Evolutionary conservation across 148 eudicot genomes (phyloP).

Genomic region (Amaranthus hypochondriacus): DNA sequence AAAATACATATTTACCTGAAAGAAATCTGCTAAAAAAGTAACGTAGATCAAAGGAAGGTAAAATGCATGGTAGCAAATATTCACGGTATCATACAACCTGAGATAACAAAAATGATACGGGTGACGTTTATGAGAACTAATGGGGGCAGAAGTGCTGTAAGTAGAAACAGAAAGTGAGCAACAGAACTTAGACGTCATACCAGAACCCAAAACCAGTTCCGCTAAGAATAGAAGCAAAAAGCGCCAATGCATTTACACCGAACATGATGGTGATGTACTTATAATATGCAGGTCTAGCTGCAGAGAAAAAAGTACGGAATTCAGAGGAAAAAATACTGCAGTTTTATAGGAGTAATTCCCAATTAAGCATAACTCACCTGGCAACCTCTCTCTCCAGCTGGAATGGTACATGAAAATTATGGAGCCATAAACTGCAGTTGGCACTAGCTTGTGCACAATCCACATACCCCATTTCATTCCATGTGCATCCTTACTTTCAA

Average conservation of each 20-base stretch:
- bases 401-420: conserved; percentile 65
- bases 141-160: background rate
- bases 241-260: conserved; percentile 43
- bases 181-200: conserved; percentile 28
- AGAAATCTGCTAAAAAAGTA: conserved; percentile 69
- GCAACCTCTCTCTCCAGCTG: conserved; percentile 60
- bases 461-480: conserved; percentile 60
- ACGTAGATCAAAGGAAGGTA: conserved; percentile 64
- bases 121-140: conserved; percentile 10
- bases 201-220: conserved; percentile 62
- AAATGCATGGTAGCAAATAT: conserved; percentile 60
- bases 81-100: conserved; percentile 59
- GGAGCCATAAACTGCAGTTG: conserved; percentile 49
- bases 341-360: background rate
- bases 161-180: background rate
- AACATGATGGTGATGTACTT: conserved; percentile 59
- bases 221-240: conserved; percentile 57
- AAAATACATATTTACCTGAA: conserved; percentile 38
- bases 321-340: background rate
- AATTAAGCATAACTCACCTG: conserved; percentile 34
- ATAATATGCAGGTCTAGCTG: conserved; percentile 71
- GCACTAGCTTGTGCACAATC: conserved; percentile 61
- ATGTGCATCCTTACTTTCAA: conserved; percentile 35
- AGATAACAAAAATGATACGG: background rate
- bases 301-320: conserved; percentile 8